Base-by-base conservation (phyloP, 306 rosid species). In the Ziziphus jujuba region DNA sequence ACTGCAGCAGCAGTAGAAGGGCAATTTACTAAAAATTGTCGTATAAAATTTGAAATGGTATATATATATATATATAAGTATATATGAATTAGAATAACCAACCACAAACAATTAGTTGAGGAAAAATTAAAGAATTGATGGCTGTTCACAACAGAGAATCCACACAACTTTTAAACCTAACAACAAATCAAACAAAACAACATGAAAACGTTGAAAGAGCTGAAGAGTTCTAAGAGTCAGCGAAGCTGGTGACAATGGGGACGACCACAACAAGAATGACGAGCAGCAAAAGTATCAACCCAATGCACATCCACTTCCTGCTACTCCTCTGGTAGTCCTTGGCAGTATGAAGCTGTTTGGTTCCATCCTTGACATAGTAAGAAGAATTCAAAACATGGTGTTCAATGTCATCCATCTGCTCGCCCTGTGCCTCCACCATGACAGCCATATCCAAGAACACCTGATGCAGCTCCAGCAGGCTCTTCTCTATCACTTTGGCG, bases 381-480 rank as follows among this genome's bases (percentile, higher is more conserved):
- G 89, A 72, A 55, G 98, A 84, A 72, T 85, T 87, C 40, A 91
- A 40, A 5, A 91, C 96, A 40, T 91, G 96, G 36, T 89, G 98
- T 33, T 91, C 96, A 51, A 91, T 91, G 48, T 91, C 89, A 58
- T 91, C 96, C 95, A 91, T 89, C 64, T 91, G 80, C 75, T 89
- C 98, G 10, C 96, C 98, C 31, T 92, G 98, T 1, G 92, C 91
- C 60, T 92, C 98, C 68, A 92, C 98, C 98, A 89, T 82, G 7
- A 91, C 98, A 16, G 96, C 96, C 98, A 91, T 91, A 48, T 91
- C 96, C 73, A 91, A 55, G 33, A 89, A 91, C 75, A 91, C 85
- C 66, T 89, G 91, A 51, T 91, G 98, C 36, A 91, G 80, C 83
- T 91, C 95, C 45, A 91, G 38, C 74, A 91, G 66, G 50, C 95